These are phyloP conservation scores for Cyberlindnera nakhonratchasimensis DNA, from an alignment of 805 yeast genomes.

Conservation along the genomic window DNA sequence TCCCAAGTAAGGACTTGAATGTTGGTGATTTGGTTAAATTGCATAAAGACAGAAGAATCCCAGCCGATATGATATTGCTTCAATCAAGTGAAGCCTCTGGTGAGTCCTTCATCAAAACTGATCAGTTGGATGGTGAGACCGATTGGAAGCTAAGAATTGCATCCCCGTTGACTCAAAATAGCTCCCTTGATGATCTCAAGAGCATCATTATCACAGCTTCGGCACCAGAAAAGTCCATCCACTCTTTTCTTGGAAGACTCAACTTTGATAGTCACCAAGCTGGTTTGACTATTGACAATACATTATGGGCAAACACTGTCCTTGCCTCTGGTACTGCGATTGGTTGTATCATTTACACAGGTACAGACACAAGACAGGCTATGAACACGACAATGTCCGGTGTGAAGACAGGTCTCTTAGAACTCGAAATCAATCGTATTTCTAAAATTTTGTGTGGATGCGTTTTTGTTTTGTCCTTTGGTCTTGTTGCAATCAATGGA, in stretches of 20 bases:
- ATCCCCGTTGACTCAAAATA: constrained; percentile 62
- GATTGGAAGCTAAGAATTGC: constrained; percentile 96
- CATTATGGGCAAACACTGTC: constrained; percentile 98
- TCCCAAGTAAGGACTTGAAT: constrained; percentile 57
- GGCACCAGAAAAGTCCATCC: constrained; percentile 84
- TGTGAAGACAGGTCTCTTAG: constrained; percentile 85
- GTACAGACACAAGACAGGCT: constrained; percentile 89
- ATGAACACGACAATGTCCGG: constrained; percentile 87
- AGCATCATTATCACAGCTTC: constrained; percentile 61
- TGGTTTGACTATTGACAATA: constrained; percentile 81
- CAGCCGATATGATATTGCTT: constrained; percentile 86
- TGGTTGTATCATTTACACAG: constrained; percentile 88
- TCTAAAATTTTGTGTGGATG: constrained; percentile 86
- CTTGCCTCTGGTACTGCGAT: constrained; percentile 90
- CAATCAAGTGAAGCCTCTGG: constrained; percentile 81
- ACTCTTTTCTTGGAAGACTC: constrained; percentile 73
- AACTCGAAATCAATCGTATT: constrained; percentile 82
- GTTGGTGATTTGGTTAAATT: constrained; percentile 85
- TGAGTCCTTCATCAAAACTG: constrained; percentile 92
- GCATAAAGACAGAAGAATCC: constrained; percentile 81
- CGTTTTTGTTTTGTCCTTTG: constrained; percentile 74
- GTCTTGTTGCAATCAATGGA: constrained; percentile 78
- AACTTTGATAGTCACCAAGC: constrained; percentile 53
- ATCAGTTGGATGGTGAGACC: constrained; percentile 97
- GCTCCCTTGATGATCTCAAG: constrained; percentile 48